A percentile compares a stretch with the other conserved stretches of the same genome.
These are phyloP conservation scores for Microcos paniculata DNA, from an alignment of 345 rosid species.

Conservation along the genomic window DNA sequence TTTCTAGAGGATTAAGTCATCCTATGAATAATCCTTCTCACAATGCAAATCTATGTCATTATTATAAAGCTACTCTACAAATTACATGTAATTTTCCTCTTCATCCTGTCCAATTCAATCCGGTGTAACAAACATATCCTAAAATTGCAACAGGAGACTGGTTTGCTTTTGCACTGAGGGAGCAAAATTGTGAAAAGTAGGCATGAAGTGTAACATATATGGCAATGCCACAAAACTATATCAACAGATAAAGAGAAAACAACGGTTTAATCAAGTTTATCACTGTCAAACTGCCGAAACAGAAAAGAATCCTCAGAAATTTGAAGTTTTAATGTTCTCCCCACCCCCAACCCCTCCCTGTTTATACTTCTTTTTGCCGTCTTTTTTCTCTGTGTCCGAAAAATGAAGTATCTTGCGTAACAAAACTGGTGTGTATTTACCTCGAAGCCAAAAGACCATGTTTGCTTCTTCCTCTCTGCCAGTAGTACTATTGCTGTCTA, in stretches of 20 bases:
- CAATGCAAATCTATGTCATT: too few species aligned
- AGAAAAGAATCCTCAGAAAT: background rate
- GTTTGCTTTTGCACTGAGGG: background rate
- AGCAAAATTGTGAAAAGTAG: background rate
- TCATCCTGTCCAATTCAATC: too few species aligned
- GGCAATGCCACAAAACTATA: background rate
- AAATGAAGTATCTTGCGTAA: background rate
- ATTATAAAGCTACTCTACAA: too few species aligned
- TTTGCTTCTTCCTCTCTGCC: background rate
- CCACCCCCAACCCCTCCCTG: background rate
- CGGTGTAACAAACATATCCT: too few species aligned
- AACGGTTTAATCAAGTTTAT: background rate
- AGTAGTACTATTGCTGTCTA: background rate
- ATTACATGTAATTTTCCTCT: too few species aligned
- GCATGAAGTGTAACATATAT: background rate
- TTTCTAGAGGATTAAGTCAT: too few species aligned
- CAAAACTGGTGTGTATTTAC: conserved; percentile 7
- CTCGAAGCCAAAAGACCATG: background rate
- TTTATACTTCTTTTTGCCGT: background rate
- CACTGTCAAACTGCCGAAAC: background rate
- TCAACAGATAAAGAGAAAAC: background rate
- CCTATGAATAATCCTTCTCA: too few species aligned
- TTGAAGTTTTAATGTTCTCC: background rate
- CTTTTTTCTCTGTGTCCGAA: background rate
- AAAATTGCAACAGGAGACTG: background rate